Evolutionary conservation across 176 grass and related monocot genomes (phyloP).

Genomic region (Zoysia japonica): DNA sequence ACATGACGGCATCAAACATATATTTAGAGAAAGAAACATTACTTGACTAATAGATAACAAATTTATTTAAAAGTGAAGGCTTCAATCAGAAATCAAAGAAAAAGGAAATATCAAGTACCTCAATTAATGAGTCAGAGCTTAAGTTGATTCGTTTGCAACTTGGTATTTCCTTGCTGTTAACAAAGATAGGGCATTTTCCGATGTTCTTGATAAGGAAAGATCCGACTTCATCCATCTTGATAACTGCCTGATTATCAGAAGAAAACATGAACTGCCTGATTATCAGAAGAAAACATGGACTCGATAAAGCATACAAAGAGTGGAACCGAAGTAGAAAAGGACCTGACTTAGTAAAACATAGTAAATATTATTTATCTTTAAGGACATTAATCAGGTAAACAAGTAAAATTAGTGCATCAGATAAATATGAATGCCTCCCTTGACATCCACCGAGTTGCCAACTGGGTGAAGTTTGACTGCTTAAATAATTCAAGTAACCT

Average conservation of each 20-base stretch:
- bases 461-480: constrained; percentile 18
- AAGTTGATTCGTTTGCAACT: constrained; percentile 69
- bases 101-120: constrained; percentile 50
- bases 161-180: constrained; percentile 92
- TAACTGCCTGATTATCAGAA: constrained; percentile 66
- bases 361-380: constrained; percentile 13
- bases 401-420: not conserved
- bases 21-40: not conserved
- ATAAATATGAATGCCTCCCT: not conserved
- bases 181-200: constrained; percentile 82
- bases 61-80: constrained; percentile 21
- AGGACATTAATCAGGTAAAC: constrained; percentile 20
- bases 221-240: constrained; percentile 92
- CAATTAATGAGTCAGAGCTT: constrained; percentile 71
- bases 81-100: constrained; percentile 12
- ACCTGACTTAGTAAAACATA: constrained; percentile 18
- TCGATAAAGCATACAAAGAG: constrained; percentile 28
- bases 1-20: constrained; percentile 4
- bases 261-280: constrained; percentile 53
- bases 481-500: constrained; percentile 29
- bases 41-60: constrained; percentile 25
- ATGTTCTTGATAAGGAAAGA: constrained; percentile 90
- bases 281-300: constrained; percentile 41
- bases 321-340: not conserved
- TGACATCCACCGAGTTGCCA: constrained; percentile 1